These are phyloP conservation scores for Fonsecaea pedrosoi DNA, from an alignment of 2,329 filamentous ascomycete genomes.

Conservation along the genomic window DNA sequence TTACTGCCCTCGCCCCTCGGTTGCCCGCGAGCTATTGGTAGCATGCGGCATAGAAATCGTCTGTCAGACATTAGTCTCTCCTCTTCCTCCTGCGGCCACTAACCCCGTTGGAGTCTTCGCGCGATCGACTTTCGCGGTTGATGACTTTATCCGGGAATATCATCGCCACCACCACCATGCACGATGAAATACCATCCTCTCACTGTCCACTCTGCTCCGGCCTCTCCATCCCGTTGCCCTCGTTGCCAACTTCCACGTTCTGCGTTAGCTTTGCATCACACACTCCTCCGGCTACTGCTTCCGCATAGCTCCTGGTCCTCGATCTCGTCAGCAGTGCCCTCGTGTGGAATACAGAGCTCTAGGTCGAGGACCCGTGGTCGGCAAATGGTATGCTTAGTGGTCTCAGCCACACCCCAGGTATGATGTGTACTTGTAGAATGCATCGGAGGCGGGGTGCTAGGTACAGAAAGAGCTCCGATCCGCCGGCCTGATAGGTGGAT, in stretches of 20 bases:
- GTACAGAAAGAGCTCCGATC: neutral
- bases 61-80: neutral
- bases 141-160: slow-evolving; percentile 2
- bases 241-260: neutral
- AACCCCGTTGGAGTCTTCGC: slow-evolving; percentile 4
- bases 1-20: neutral
- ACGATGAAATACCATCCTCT: neutral
- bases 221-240: neutral
- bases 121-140: neutral
- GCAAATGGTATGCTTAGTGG: neutral
- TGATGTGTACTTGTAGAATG: neutral
- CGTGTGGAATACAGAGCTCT: neutral
- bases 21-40: neutral
- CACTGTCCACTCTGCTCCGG: neutral
- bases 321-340: neutral
- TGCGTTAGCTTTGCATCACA: neutral
- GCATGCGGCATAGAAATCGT: neutral
- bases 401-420: neutral
- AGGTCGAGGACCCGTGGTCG: neutral
- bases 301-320: neutral
- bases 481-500: neutral
- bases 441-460: neutral
- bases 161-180: neutral
- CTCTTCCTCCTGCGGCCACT: neutral
- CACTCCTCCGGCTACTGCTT: neutral